Percentiles rank a stretch among this genome's conserved stretches.
These are phyloP conservation scores for Penicillium decumbens DNA, from an alignment of 2,329 filamentous ascomycete genomes.

Conservation along the genomic window DNA sequence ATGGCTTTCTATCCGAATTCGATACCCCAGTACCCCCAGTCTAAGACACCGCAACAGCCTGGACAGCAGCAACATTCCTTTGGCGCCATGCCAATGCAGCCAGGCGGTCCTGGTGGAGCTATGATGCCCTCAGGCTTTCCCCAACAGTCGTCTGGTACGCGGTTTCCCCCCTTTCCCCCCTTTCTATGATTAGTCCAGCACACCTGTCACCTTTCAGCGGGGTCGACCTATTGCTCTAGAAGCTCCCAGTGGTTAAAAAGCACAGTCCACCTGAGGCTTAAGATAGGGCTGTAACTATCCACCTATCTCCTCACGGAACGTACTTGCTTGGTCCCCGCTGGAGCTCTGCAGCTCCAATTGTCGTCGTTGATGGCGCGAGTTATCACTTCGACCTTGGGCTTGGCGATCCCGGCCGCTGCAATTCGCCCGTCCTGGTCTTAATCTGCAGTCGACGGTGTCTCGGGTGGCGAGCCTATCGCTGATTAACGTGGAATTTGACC, in stretches of 20 bases:
- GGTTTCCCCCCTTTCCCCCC: constrained; percentile 3
- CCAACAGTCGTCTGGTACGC: constrained; percentile 36
- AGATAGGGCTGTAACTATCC: constrained; percentile 1
- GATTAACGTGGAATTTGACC: constrained; percentile 15
- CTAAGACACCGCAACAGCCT: constrained; percentile 30
- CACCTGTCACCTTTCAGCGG: constrained; percentile 8
- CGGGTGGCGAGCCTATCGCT: constrained; percentile 1
- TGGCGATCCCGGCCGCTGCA: constrained; percentile 5
- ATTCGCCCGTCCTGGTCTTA: constrained; percentile 1
- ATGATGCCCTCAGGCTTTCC: constrained; percentile 38
- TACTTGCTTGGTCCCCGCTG: constrained; percentile 2
- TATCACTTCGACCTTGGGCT: constrained; percentile 4
- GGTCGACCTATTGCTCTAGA: constrained; percentile 4
- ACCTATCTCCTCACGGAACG: neutral
- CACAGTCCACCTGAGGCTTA: constrained; percentile 4
- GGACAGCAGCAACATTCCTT: constrained; percentile 34
- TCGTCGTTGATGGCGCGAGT: constrained; percentile 1
- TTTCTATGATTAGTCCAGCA: constrained; percentile 10
- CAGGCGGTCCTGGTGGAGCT: constrained; percentile 33
- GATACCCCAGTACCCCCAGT: constrained; percentile 31
- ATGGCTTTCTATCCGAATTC: constrained; percentile 37
- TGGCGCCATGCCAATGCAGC: constrained; percentile 34
- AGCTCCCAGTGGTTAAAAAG: neutral
- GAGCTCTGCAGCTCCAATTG: constrained; percentile 5
- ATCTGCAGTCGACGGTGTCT: neutral